phyloP scores from a whole-genome alignment of 2,329 filamentous ascomycete species.

The Aquanectria penicillioides region DNA sequence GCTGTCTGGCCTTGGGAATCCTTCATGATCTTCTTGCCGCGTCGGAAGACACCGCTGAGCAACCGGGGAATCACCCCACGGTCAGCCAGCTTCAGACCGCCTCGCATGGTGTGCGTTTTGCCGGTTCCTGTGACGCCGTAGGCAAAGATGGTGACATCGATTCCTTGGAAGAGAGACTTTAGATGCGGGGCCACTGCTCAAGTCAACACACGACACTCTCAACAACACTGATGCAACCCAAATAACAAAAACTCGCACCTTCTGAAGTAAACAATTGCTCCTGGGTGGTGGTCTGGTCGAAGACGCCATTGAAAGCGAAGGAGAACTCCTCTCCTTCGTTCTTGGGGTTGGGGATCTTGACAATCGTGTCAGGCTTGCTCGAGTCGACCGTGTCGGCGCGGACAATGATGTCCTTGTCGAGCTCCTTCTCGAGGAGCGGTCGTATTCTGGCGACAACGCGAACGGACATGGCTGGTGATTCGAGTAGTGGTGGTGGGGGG shows the following conservation, averaged over 20 bases:
- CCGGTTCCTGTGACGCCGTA: constrained; percentile 94
- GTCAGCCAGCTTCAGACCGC: constrained; percentile 85
- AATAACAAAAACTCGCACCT: constrained; percentile 64
- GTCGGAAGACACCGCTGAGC: constrained; percentile 85
- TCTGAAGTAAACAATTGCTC: constrained; percentile 90
- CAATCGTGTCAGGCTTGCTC: constrained; percentile 71
- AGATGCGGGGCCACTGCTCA: constrained; percentile 82
- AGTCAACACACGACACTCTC: constrained; percentile 37
- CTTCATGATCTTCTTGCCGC: constrained; percentile 85
- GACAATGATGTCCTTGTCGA: constrained; percentile 89
- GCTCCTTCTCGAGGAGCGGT: constrained; percentile 85
- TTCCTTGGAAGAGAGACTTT: constrained; percentile 90
- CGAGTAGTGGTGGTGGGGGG: constrained; percentile 22
- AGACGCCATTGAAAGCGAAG: constrained; percentile 95
- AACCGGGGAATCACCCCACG: constrained; percentile 88
- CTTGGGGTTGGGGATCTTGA: constrained; percentile 93
- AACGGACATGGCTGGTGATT: constrained; percentile 65
- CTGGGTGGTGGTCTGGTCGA: constrained; percentile 82
- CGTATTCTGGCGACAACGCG: constrained; percentile 91
- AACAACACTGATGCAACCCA: neutral
- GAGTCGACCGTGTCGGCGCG: constrained; percentile 70
- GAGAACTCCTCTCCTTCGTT: constrained; percentile 91
- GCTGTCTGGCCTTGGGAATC: constrained; percentile 76
- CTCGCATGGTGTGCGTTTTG: constrained; percentile 96
- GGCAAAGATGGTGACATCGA: constrained; percentile 89